Base-by-base conservation (phyloP, 768 basidiomycete species). In the Suillus clintonianus region DNA sequence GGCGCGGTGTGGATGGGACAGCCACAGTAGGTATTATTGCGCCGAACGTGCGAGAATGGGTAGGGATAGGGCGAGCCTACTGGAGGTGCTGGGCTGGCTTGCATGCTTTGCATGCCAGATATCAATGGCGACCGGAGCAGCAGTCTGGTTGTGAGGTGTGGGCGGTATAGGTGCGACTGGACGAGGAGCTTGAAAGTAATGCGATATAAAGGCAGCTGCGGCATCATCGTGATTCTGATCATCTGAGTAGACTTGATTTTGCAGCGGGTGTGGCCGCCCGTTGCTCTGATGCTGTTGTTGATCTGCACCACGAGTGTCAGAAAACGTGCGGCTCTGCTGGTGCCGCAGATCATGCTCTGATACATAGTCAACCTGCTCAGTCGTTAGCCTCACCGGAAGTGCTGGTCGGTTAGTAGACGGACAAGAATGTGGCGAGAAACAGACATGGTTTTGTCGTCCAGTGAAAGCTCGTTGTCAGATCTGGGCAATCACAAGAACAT, bases 111-210 rank as follows among this genome's bases (percentile, higher is more conserved):
- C 62, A 79, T 80, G 47, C 80, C 82, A 2, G 86, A 84, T 24
- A 89, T 72, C 30, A 87, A 76, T 0, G 91, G 90, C 0, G 90
- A 88, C 0, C n/a, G 89, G 89, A 1, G 89, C 89, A 9, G 88
- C 85, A 0, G 89, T 90, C 63, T 90, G 88, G 56, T 84, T 88
- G 61, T 90, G 89, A 4, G 90, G 91, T 0, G 92, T 93, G 0
- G 92, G 91, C 0, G 92, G 91, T 45, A 92, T 83, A 19, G 92
- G 92, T 0, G 90, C 91, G 63, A 87, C 85, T 0, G 90, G 91
- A 0, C 91, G 86, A 4, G 84, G 79, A 1, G 86, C 83, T 32
- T 81, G 83, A 22, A 86, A 77, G 69, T 88, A 89, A 0, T 82
- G 72, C 61, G 86, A 86, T 43, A 89, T 78, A 72, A 88, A 89